These are phyloP conservation scores for Fusarium stilboides DNA, from an alignment of 2,329 filamentous ascomycete genomes.

Conservation along the genomic window DNA sequence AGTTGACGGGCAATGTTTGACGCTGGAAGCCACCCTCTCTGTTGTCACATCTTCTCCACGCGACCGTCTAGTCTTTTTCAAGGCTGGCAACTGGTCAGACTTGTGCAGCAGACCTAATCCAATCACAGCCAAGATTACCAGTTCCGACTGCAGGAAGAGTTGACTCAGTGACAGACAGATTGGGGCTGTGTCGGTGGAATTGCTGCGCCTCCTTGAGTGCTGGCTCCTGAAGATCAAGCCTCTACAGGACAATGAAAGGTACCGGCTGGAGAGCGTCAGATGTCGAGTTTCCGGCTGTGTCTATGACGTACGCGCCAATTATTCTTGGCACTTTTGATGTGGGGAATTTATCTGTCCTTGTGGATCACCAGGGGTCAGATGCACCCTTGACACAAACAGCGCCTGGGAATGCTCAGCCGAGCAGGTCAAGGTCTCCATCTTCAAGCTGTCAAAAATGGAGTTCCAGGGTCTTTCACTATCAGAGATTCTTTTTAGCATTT, in stretches of 20 bases:
- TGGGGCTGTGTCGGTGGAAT: constrained; percentile 14
- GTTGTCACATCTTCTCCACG: neutral
- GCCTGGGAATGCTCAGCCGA: no score
- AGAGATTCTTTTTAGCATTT: neutral
- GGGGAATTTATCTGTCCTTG: neutral
- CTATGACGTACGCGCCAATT: constrained; percentile 22
- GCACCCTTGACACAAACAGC: neutral
- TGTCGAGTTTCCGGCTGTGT: constrained; percentile 2
- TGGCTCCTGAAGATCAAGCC: neutral
- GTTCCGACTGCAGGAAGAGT: neutral
- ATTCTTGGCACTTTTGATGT: neutral
- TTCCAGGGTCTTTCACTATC: neutral
- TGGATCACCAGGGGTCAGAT: neutral
- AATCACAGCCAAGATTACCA: neutral
- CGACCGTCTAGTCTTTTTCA: neutral
- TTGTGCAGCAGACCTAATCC: neutral
- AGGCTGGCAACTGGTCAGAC: neutral
- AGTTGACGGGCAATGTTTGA: neutral
- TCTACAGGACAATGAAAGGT: neutral
- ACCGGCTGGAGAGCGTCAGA: neutral
- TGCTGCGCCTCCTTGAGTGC: constrained; percentile 10
- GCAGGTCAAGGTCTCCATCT: neutral
- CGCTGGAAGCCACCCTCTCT: neutral
- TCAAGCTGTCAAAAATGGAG: neutral
- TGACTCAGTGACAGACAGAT: neutral